Base-by-base conservation (phyloP, 139 green algal species). In the Picochlorum sp. region DNA sequence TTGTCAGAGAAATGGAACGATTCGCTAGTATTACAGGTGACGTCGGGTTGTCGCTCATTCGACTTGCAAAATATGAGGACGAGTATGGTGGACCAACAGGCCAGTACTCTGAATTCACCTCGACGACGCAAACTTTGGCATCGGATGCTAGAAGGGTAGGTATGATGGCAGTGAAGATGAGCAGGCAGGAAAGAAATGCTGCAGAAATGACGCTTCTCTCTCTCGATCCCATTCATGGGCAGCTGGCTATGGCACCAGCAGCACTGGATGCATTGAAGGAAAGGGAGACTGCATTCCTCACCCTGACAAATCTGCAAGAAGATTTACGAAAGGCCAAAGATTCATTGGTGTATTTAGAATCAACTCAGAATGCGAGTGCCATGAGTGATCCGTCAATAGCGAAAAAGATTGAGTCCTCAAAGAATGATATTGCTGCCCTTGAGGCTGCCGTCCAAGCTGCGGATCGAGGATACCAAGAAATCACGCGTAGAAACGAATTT, bases 21-120 rank as follows among this genome's bases (percentile, higher is more conserved):
- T 41, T 81, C 44, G 79, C 78, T 24, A 69, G 66, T 8, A 56
- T 60, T 57, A 47, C 14, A 38, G 86, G 82, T 45, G 85, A 88
- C 45, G 61, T 92, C 23, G 87, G 87, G 2, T 66, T 94, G 23
- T 64, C 78, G 4, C 62, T 88, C 10, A 79, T 90, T 32, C 82
- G 83, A 57, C 45, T 88, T 38, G 78, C 68, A 23, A 83, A 84
- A 64, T 86, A 80, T 52, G 79, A 92, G 69, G 85, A 88, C 37
- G 73, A 80, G 34, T 72, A 77, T 24, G 79, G 71, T 3, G 56
- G 30, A 21, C 57, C 61, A 30, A 62, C 45, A 13, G 79, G 81
- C 13, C 50, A 51, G 20, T 87, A 86, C 68, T 81, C 66, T 1
- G 68, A 79, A 21, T 52, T 75, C 4, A 74, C 61, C 1, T 55